Conservation (phyloP, 73 alveolate genomes). For the Symbiodinium natans region DNA sequence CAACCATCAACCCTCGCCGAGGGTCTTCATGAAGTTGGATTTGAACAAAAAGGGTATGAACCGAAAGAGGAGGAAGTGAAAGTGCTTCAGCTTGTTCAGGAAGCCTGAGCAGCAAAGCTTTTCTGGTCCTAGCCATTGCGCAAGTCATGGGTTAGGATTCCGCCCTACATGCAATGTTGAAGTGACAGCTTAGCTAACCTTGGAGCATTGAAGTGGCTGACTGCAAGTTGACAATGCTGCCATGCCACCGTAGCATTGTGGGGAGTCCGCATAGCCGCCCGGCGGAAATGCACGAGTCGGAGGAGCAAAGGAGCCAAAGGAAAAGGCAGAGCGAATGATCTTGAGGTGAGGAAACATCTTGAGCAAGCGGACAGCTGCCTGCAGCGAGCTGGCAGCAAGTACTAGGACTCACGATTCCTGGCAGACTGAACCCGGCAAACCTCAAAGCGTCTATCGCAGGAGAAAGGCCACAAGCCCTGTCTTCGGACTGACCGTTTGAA, state of each 20-base stretch:
- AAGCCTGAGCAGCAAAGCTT: not conserved
- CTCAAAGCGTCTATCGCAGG: too few species aligned
- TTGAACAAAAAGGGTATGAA: not conserved
- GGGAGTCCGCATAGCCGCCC: conserved; percentile 27
- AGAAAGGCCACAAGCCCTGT: too few species aligned
- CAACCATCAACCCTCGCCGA: too few species aligned
- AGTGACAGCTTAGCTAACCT: too few species aligned
- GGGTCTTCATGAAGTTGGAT: not conserved
- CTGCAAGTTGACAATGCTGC: not conserved
- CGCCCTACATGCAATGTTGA: not conserved
- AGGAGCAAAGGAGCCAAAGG: not conserved
- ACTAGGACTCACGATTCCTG: too few species aligned
- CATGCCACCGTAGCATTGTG: not conserved
- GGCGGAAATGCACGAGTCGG: not conserved
- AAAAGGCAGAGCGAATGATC: not conserved
- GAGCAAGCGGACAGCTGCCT: not conserved
- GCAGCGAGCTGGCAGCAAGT: too few species aligned
- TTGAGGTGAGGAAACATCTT: conserved; percentile 3
- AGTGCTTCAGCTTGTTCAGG: conserved; percentile 41
- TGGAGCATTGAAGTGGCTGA: too few species aligned
- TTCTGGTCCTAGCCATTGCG: not conserved
- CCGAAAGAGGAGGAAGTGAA: not conserved
- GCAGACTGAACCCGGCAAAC: too few species aligned
- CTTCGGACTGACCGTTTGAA: too few species aligned
- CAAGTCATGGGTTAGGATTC: not conserved